These are phyloP conservation scores for Geotrichum fermentans DNA, from an alignment of 1,139 yeast genomes.

Conservation along the genomic window DNA sequence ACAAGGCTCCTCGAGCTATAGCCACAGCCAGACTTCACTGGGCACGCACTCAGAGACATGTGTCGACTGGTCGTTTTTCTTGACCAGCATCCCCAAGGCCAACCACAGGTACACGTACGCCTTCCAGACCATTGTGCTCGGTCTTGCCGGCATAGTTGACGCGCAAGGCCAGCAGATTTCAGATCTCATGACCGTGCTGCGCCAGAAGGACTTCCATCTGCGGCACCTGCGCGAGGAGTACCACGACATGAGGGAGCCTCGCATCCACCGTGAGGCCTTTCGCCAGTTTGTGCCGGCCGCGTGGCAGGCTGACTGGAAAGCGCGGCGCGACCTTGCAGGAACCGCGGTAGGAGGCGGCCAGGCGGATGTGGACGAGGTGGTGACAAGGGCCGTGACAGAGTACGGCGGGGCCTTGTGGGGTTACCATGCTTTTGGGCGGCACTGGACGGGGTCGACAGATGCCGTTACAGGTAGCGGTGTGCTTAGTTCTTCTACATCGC, in stretches of 20 bases:
- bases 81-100: not conserved
- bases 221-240: constrained; percentile 12
- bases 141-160: constrained; percentile 15
- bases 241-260: constrained; percentile 2
- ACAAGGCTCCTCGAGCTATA: not conserved
- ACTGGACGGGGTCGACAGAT: constrained; percentile 1
- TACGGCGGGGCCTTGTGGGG: constrained; percentile 4
- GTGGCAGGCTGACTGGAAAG: constrained; percentile 1
- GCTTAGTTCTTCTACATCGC: not conserved
- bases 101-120: constrained; percentile 2
- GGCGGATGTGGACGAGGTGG: not conserved
- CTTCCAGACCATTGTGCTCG: constrained; percentile 13
- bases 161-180: constrained; percentile 11
- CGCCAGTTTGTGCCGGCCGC: constrained; percentile 5
- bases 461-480: not conserved
- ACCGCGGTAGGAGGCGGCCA: not conserved
- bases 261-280: constrained; percentile 8
- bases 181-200: constrained; percentile 10
- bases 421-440: constrained; percentile 3
- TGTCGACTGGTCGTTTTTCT: constrained; percentile 6
- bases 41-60: not conserved
- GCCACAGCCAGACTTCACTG: not conserved
- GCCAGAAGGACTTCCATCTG: constrained; percentile 15
- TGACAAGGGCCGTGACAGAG: not conserved
- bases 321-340: not conserved